phyloP scores from a whole-genome alignment of 805 yeast genomes.

The Lachancea sp. region DNA sequence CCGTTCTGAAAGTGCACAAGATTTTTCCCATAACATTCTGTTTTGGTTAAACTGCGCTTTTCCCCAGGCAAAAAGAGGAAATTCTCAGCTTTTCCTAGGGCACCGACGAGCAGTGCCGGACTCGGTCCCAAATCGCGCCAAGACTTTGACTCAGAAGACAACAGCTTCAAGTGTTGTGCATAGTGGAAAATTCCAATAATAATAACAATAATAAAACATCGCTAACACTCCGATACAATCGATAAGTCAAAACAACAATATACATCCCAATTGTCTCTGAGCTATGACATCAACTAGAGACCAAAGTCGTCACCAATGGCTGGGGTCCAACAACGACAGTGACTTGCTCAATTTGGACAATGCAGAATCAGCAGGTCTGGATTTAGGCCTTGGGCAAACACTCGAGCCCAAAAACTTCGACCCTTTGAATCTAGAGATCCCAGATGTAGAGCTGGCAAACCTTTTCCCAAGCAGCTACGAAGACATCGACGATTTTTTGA shows the following conservation, averaged over 20 bases:
- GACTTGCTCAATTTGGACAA: constrained; percentile 5
- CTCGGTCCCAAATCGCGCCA: no score
- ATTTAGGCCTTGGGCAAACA: not conserved
- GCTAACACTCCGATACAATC: not conserved
- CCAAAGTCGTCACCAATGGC: constrained; percentile 3
- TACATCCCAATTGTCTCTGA: not conserved
- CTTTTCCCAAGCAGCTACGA: constrained; percentile 41
- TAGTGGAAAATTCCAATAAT: no score
- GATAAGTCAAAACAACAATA: not conserved
- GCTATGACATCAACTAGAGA: constrained; percentile 6
- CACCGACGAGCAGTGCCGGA: no score
- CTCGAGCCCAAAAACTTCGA: not conserved
- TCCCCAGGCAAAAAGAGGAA: no score
- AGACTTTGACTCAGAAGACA: no score
- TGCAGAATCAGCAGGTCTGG: constrained; percentile 1
- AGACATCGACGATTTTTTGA: constrained; percentile 49
- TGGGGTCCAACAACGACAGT: not conserved
- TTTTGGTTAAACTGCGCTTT: not conserved
- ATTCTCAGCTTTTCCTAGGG: no score
- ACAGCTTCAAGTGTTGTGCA: no score
- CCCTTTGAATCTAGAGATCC: not conserved
- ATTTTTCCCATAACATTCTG: not conserved
- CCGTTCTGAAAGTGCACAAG: no score
- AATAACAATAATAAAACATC: not conserved
- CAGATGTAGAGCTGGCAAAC: constrained; percentile 44